Evolutionary conservation across 495 filamentous ascomycete genomes (phyloP), one percentile per base, ranked within the genome.

Genomic region (Aspergillus cavernicola): DNA sequence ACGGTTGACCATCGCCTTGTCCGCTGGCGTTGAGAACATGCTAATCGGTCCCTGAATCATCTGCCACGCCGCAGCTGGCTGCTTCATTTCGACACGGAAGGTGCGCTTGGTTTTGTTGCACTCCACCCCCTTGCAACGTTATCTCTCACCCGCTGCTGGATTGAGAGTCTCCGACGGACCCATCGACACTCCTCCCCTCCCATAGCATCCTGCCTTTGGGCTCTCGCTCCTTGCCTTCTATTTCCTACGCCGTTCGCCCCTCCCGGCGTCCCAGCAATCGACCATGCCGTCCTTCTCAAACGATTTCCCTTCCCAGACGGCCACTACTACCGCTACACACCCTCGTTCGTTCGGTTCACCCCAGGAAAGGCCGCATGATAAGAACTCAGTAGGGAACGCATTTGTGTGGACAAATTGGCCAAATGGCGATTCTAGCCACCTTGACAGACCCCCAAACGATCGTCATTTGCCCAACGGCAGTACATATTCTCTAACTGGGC

Each of bases 341-440:
- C 64, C 64, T 51, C 71, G 61, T 44, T 65, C 70, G 19, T 69
- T 74, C 31, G 74, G 75, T 36, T 64, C 68, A 42, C 50, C 67
- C 15, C 66, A 65, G 20, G 69, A 66, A n/a, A 75, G 75, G 64
- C 64, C 69, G 18, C 63, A 71, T 56, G 74, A 77, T n/a, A 77
- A 77, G 53, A 57, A 57, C 49, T 58, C 73, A n/a, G 72, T 77
- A 36, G 69, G 73, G 39, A 74, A 75, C 52, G 69, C 73, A 12
- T 77, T 77, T 57, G 56, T 76, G 39, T 76, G 72, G 67, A 77
- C 73, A 35, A 74, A 73, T 60, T 75, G 73, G 67, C 67, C 71
- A 49, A 73, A 69, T 64, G 70, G 67, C 48, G 70, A 77, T 58
- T 49, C 61, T 11, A 67, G 60, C 36, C 65, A 68, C 57, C 56